Conservation (phyloP, 345 rosid species). For the Hirschfeldia incana region DNA sequence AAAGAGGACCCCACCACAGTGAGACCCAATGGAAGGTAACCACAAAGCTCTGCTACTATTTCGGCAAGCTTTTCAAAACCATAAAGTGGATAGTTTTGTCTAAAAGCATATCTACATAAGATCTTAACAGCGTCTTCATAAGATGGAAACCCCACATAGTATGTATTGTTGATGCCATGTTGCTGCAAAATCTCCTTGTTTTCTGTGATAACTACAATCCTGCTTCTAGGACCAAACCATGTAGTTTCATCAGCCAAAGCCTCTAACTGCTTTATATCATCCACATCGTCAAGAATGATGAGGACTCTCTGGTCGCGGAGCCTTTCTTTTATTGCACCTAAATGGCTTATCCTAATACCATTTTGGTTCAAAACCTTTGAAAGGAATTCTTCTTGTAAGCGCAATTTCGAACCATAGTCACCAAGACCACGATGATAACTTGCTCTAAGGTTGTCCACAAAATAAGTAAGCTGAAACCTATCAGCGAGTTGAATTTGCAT, state of each 20-base stretch:
- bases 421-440: background rate
- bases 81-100: background rate
- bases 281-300: constrained; percentile 27
- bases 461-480: background rate
- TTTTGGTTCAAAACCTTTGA: background rate
- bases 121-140: constrained; percentile 6
- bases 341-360: background rate
- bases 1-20: constrained; percentile 21
- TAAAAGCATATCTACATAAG: constrained; percentile 16
- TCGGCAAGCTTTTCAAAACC: background rate
- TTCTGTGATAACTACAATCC: constrained; percentile 20
- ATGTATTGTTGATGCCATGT: background rate
- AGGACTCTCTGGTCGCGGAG: background rate
- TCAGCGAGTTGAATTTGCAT: background rate
- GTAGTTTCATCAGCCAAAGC: background rate
- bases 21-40: constrained; percentile 33
- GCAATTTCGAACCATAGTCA: background rate
- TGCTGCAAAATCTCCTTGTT: constrained; percentile 10
- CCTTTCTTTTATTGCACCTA: background rate
- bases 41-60: background rate
- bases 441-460: constrained; percentile 6
- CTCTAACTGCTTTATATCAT: background rate
- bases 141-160: constrained; percentile 8
- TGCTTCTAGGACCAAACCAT: constrained; percentile 25
- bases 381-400: constrained; percentile 10